These are phyloP conservation scores for Alnus glutinosa DNA, from an alignment of 306 rosid genomes.

Conservation along the genomic window DNA sequence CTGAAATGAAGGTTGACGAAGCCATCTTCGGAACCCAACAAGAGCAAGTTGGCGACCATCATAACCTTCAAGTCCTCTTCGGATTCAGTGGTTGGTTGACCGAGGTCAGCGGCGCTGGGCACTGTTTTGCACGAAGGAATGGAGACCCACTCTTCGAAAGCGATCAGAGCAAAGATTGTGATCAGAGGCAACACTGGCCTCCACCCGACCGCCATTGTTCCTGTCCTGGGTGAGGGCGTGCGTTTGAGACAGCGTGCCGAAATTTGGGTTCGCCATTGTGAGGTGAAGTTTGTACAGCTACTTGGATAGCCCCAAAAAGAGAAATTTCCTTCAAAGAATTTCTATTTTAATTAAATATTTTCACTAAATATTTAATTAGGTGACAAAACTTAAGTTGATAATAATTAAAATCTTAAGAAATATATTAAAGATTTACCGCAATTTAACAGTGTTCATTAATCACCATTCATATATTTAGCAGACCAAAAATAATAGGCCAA, in stretches of 20 bases:
- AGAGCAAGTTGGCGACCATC: constrained; percentile 64
- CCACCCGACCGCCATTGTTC: constrained; percentile 36
- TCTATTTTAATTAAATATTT: too few species aligned
- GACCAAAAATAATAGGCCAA: too few species aligned
- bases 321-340: neutral
- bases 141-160: constrained; percentile 56
- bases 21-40: constrained; percentile 47
- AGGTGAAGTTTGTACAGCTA: neutral
- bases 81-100: neutral
- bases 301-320: neutral
- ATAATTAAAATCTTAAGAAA: too few species aligned
- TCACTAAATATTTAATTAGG: too few species aligned
- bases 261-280: neutral
- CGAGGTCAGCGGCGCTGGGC: constrained; percentile 13
- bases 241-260: neutral
- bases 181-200: constrained; percentile 37
- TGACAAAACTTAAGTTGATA: too few species aligned
- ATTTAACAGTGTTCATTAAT: too few species aligned
- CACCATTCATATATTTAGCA: too few species aligned
- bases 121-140: constrained; percentile 50
- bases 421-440: too few species aligned
- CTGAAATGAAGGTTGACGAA: constrained; percentile 40
- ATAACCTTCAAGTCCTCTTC: constrained; percentile 54
- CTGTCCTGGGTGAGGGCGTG: neutral
- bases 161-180: constrained; percentile 34